phyloP scores from a whole-genome alignment of 495 filamentous ascomycete species.

The Hypoxylon trugodes region DNA sequence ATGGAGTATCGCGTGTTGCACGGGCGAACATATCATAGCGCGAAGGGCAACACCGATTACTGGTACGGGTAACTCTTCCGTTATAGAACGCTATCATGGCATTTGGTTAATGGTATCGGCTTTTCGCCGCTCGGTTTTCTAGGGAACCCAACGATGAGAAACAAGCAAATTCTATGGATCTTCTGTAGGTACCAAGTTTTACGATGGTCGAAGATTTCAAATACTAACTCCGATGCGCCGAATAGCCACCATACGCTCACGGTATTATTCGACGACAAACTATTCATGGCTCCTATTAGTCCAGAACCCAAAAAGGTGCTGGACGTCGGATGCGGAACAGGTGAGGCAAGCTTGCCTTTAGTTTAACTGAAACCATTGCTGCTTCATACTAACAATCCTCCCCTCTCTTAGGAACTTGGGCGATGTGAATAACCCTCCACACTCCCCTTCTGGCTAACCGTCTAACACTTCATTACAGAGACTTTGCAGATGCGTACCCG shows the following conservation, averaged over 20 bases:
- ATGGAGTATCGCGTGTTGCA: slow-evolving; percentile 53
- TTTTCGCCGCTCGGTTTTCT: background rate
- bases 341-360: slow-evolving; percentile 23
- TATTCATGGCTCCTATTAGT: slow-evolving; percentile 69
- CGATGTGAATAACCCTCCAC: slow-evolving; percentile 42
- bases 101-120: background rate
- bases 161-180: slow-evolving; percentile 49
- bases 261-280: slow-evolving; percentile 60
- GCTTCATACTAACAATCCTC: background rate
- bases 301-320: slow-evolving; percentile 64
- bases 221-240: background rate
- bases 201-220: background rate
- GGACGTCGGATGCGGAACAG: slow-evolving; percentile 71
- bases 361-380: background rate
- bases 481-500: slow-evolving; percentile 59
- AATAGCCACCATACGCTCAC: slow-evolving; percentile 46
- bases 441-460: background rate
- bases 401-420: slow-evolving; percentile 48
- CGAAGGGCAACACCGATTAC: slow-evolving; percentile 40
- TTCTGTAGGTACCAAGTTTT: slow-evolving; percentile 33
- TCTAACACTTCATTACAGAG: slow-evolving; percentile 33
- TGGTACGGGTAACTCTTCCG: slow-evolving; percentile 31
- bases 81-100: background rate
- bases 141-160: slow-evolving; percentile 51
- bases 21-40: slow-evolving; percentile 51